Conservation (phyloP, 805 yeast species). For the Myxozyma neotropica region DNA sequence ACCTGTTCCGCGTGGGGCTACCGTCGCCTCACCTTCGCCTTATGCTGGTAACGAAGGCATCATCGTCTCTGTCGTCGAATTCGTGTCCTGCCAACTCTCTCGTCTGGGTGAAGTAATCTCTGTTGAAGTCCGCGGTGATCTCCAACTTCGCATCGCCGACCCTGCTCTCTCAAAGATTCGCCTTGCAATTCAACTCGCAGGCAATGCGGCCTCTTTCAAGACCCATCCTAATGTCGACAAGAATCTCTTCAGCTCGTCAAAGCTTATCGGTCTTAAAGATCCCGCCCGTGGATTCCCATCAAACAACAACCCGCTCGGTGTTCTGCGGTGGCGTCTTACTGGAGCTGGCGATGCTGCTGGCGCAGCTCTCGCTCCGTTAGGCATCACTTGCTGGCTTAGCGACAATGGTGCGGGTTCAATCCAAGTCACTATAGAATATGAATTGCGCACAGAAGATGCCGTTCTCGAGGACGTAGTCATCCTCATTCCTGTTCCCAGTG, state of each 20-base stretch:
- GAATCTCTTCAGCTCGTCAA: slow-evolving; percentile 57
- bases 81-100: slow-evolving; percentile 70
- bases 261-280: slow-evolving; percentile 74
- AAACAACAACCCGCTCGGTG: slow-evolving; percentile 87
- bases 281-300: slow-evolving; percentile 81
- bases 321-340: slow-evolving; percentile 85
- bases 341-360: slow-evolving; percentile 62
- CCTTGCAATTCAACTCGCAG: slow-evolving; percentile 53
- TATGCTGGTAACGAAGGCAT: slow-evolving; percentile 65
- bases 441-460: slow-evolving; percentile 56
- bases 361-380: slow-evolving; percentile 59
- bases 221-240: slow-evolving; percentile 97
- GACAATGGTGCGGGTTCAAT: slow-evolving; percentile 60
- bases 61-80: slow-evolving; percentile 74
- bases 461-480: slow-evolving; percentile 57
- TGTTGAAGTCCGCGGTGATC: slow-evolving; percentile 86
- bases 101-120: slow-evolving; percentile 69
- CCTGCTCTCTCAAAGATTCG: slow-evolving; percentile 68
- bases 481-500: slow-evolving; percentile 68
- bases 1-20: slow-evolving; percentile 36
- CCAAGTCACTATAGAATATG: slow-evolving; percentile 87
- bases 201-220: slow-evolving; percentile 63
- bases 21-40: slow-evolving; percentile 18
- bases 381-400: slow-evolving; percentile 82
- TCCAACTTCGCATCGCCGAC: slow-evolving; percentile 83